Percentiles rank a stretch among this genome's conserved stretches.
These are phyloP conservation scores for Ascochyta pisi DNA, from an alignment of 2,329 filamentous ascomycete genomes.

Conservation along the genomic window DNA sequence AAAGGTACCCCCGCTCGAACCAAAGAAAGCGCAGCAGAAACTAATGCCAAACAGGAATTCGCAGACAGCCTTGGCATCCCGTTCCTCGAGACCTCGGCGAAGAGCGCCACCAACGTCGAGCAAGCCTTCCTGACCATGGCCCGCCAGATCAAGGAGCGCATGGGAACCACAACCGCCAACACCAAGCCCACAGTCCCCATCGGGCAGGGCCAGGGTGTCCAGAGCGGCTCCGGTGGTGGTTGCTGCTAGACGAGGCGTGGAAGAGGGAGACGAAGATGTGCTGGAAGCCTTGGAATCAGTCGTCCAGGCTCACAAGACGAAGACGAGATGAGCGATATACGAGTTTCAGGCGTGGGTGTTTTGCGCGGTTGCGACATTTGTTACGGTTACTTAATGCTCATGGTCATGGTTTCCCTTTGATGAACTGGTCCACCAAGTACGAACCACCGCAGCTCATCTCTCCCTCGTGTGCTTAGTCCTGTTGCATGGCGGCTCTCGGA, in stretches of 20 bases:
- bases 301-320: conserved; percentile 11
- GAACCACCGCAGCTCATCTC: background rate
- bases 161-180: conserved; percentile 97
- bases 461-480: conserved; percentile 1
- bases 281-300: conserved; percentile 5
- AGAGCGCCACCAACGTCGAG: conserved; percentile 99
- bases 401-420: conserved; percentile 18
- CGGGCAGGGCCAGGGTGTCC: conserved; percentile 91
- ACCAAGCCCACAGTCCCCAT: conserved; percentile 98
- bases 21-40: background rate
- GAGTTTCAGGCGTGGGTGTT: conserved; percentile 19
- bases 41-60: conserved; percentile 74
- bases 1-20: conserved; percentile 71
- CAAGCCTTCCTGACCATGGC: conserved; percentile 99
- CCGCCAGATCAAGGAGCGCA: conserved; percentile 99
- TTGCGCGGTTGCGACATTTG: conserved; percentile 18
- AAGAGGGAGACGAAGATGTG: conserved; percentile 3
- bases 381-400: conserved; percentile 21
- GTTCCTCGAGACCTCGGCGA: conserved; percentile 99
- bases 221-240: conserved; percentile 81
- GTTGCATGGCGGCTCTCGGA: conserved; percentile 1
- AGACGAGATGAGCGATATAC: conserved; percentile 14
- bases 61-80: conserved; percentile 98
- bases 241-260: conserved; percentile 75
- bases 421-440: conserved; percentile 1